Evolutionary conservation across 2,329 filamentous ascomycete species (phyloP).

Genomic region (Pseudogymnoascus sp.): DNA sequence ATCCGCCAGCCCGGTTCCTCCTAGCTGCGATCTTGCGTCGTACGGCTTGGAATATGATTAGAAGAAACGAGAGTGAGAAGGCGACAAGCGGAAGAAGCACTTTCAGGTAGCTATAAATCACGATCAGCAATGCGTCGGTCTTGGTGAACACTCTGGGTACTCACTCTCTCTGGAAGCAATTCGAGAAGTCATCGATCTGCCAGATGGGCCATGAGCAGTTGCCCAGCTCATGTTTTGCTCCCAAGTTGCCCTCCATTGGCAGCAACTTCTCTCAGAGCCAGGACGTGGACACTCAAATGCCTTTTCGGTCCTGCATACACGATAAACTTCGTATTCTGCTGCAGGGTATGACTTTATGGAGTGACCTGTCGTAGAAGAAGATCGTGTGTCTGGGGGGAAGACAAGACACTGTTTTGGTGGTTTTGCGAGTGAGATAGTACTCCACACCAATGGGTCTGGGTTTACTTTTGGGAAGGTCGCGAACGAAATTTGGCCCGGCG

Average conservation of each 20-base stretch:
- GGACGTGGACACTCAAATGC: not conserved
- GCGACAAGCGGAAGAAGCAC: constrained; percentile 69
- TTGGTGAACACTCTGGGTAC: constrained; percentile 28
- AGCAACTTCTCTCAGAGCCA: not conserved
- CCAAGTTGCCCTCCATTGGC: not conserved
- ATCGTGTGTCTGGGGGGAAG: not conserved
- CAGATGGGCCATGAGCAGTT: constrained; percentile 36
- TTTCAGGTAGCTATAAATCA: constrained; percentile 60
- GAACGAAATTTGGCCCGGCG: constrained; percentile 2
- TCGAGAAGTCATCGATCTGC: constrained; percentile 56
- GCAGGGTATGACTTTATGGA: not conserved
- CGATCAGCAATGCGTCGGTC: constrained; percentile 15
- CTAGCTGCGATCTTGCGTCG: constrained; percentile 46
- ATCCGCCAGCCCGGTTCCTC: constrained; percentile 41
- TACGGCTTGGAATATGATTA: constrained; percentile 53
- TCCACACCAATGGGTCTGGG: not conserved
- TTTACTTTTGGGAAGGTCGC: constrained; percentile 8
- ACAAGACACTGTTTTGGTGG: constrained; percentile 7
- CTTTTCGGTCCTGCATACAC: constrained; percentile 4
- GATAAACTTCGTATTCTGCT: not conserved
- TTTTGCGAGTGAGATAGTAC: not conserved
- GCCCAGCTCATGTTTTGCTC: constrained; percentile 16
- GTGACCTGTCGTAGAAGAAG: not conserved
- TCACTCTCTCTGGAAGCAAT: constrained; percentile 61
- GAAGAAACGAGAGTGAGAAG: constrained; percentile 61